These are phyloP conservation scores for Parietichytrium sp. DNA, from an alignment of 108 stramenopile species.

Conservation along the genomic window DNA sequence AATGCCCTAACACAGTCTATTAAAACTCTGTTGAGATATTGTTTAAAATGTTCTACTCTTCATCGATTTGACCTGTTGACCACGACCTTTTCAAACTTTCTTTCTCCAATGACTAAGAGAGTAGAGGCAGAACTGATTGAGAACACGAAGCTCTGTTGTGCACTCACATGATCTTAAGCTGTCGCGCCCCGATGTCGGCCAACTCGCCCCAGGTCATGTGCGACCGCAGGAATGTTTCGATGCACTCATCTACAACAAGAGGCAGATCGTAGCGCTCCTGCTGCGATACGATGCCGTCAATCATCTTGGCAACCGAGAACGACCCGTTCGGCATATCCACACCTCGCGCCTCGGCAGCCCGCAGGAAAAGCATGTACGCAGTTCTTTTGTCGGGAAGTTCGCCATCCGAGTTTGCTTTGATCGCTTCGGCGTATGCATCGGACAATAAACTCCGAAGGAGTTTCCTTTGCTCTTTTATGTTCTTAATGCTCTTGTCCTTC, in stretches of 20 bases:
- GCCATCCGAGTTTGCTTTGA: background rate
- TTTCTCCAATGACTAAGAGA: too few relatives aligned
- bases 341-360: background rate
- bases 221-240: background rate
- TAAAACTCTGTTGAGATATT: too few relatives aligned
- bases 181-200: constrained; percentile 14
- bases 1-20: too few relatives aligned
- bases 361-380: constrained; percentile 24
- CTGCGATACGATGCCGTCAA: constrained; percentile 34
- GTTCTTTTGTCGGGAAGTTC: constrained; percentile 32
- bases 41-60: too few relatives aligned
- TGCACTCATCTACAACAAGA: background rate
- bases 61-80: too few relatives aligned
- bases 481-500: background rate
- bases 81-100: too few relatives aligned
- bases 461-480: background rate
- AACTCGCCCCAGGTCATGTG: constrained; percentile 36
- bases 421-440: constrained; percentile 16
- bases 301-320: constrained; percentile 15
- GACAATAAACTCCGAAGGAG: background rate
- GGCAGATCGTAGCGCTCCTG: constrained; percentile 32
- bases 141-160: too few relatives aligned
- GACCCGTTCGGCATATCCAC: background rate
- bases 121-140: too few relatives aligned
- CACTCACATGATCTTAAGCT: background rate